A percentile compares a stretch with the other conserved stretches of the same genome.
Evolutionary conservation across 768 basidiomycete species (phyloP).

Genomic region (Phanerochaete sordida): DNA sequence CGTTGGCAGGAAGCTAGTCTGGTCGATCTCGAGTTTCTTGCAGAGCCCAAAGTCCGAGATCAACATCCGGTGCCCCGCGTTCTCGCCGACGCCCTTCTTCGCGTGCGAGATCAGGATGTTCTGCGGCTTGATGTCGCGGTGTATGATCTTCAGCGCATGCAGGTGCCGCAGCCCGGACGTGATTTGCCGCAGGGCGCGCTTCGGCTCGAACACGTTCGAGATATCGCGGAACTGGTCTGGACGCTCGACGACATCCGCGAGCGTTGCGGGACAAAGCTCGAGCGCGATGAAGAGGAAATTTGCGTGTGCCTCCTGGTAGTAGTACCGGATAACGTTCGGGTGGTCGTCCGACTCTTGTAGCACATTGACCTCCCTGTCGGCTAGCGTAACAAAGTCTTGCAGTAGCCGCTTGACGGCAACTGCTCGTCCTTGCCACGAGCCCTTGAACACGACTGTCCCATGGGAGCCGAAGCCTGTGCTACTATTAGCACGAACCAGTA

Average conservation of each 20-base stretch:
- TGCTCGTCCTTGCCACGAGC: conserved; percentile 93
- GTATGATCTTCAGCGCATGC: conserved; percentile 93
- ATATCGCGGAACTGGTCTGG: conserved; percentile 81
- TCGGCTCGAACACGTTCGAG: conserved; percentile 74
- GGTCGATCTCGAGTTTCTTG: conserved; percentile 91
- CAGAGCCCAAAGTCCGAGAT: conserved; percentile 98
- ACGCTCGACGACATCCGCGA: conserved; percentile 82
- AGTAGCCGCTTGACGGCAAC: conserved; percentile 98
- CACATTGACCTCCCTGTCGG: conserved; percentile 88
- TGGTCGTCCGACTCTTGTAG: conserved; percentile 98
- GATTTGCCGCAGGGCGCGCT: conserved; percentile 84
- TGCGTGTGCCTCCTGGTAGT: conserved; percentile 90
- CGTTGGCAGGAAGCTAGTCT: conserved; percentile 94
- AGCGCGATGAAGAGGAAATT: conserved; percentile 98
- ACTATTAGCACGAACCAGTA: not conserved
- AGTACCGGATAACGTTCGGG: conserved; percentile 97
- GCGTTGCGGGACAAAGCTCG: conserved; percentile 88
- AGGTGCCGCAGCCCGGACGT: conserved; percentile 86
- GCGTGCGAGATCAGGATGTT: conserved; percentile 87
- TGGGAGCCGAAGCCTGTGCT: conserved; percentile 86
- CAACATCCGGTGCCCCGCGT: conserved; percentile 68
- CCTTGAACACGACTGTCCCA: conserved; percentile 93
- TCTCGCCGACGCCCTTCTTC: conserved; percentile 48
- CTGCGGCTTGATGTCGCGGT: conserved; percentile 97
- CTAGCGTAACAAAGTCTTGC: conserved; percentile 93